Evolutionary conservation across 2,329 filamentous ascomycete species (phyloP).

Genomic region (Tolypocladium amazonense): DNA sequence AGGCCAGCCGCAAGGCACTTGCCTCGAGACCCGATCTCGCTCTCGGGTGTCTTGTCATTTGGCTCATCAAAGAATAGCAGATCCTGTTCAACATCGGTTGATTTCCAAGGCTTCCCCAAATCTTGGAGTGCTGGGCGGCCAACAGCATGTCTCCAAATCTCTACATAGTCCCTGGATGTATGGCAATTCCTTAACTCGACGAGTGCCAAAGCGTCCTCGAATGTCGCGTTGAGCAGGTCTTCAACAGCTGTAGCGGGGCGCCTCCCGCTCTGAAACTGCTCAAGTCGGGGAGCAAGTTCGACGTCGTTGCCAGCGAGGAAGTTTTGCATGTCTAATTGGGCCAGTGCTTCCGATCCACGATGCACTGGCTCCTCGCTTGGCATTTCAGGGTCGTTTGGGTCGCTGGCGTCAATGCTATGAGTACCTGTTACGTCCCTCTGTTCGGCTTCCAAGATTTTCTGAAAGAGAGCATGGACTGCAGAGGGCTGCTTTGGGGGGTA

Average conservation of each 20-base stretch:
- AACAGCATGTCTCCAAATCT: slow-evolving; percentile 1
- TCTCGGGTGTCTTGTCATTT: background rate
- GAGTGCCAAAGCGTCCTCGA: background rate
- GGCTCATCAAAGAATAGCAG: background rate
- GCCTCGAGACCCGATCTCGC: background rate
- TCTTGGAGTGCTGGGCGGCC: background rate
- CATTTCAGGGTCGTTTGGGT: too few species aligned
- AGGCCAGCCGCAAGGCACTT: background rate
- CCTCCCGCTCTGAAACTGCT: background rate
- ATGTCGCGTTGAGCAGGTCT: background rate
- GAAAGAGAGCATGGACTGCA: background rate
- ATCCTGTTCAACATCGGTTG: background rate
- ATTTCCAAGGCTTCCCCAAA: background rate
- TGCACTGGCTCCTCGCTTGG: background rate
- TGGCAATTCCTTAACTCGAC: background rate
- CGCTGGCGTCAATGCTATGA: background rate
- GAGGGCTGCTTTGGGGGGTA: slow-evolving; percentile 8
- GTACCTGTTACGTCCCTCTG: background rate
- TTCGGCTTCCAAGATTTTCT: background rate
- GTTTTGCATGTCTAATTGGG: background rate
- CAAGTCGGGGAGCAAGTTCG: background rate
- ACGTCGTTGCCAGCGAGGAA: background rate
- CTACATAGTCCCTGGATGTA: background rate
- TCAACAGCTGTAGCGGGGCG: background rate
- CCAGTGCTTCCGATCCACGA: background rate